Evolutionary conservation across 1,139 yeast genomes (phyloP).

Genomic region (Suhomyces terraborum): DNA sequence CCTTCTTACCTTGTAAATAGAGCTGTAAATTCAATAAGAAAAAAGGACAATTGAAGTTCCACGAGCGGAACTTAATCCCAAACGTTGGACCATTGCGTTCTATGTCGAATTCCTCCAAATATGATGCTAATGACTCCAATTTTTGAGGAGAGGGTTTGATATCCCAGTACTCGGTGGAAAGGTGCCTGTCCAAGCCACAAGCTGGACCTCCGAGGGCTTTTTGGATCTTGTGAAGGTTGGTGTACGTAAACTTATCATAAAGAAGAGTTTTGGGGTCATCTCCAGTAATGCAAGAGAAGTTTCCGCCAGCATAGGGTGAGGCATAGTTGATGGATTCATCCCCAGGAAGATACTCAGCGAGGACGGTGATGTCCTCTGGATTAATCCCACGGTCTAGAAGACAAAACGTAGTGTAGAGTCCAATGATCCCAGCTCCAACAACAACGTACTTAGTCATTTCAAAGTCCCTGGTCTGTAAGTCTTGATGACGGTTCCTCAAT

Average conservation of each 20-base stretch:
- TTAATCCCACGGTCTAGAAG: constrained; percentile 49
- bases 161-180: constrained; percentile 61
- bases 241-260: constrained; percentile 59
- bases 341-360: constrained; percentile 71
- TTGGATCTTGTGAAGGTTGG: constrained; percentile 46
- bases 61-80: constrained; percentile 58
- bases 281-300: constrained; percentile 67
- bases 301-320: constrained; percentile 82
- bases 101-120: constrained; percentile 45
- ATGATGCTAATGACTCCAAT: constrained; percentile 44
- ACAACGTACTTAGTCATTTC: constrained; percentile 35
- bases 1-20: constrained; percentile 49
- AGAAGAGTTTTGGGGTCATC: constrained; percentile 52
- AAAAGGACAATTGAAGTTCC: constrained; percentile 69
- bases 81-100: constrained; percentile 46
- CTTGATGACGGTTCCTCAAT: no score
- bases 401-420: constrained; percentile 63
- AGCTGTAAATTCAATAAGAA: constrained; percentile 49
- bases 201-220: constrained; percentile 50
- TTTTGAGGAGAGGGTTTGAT: constrained; percentile 43
- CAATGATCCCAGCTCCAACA: constrained; percentile 65
- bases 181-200: constrained; percentile 57
- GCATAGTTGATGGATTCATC: constrained; percentile 70
- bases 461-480: no score
- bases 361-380: constrained; percentile 52